phyloP scores from a whole-genome alignment of 2,329 filamentous ascomycete genomes.

The Fusarium begoniae region DNA sequence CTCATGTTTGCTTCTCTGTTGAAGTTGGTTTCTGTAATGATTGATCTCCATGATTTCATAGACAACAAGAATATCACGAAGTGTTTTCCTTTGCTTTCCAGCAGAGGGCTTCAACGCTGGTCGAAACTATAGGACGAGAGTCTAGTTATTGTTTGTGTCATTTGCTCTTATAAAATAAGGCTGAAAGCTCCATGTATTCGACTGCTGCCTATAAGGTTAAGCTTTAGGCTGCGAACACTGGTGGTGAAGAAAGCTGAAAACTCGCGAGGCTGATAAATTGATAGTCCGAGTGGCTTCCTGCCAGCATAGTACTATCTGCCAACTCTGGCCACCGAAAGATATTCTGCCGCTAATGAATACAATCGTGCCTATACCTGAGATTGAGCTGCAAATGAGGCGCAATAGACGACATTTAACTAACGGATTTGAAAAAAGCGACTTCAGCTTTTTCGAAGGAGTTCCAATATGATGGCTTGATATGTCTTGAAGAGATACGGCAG shows the following conservation, averaged over 20 bases:
- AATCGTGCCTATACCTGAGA: background rate
- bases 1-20: too few species aligned
- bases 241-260: background rate
- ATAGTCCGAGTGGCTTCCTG: background rate
- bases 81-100: background rate
- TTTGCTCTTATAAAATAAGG: background rate
- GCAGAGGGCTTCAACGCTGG: background rate
- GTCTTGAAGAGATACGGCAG: background rate
- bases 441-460: fast-evolving
- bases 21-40: background rate
- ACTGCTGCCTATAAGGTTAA: too few species aligned
- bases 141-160: background rate
- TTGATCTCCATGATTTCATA: background rate
- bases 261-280: too few species aligned
- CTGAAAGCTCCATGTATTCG: background rate
- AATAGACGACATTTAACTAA: background rate
- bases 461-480: too few species aligned
- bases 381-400: background rate
- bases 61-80: background rate
- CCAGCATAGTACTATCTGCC: background rate
- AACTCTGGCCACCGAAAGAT: too few species aligned
- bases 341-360: too few species aligned
- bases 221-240: too few species aligned
- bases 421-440: background rate
- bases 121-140: background rate